Base-by-base conservation (phyloP, 2,329 filamentous ascomycete species). In the Fusarium bulbicola region DNA sequence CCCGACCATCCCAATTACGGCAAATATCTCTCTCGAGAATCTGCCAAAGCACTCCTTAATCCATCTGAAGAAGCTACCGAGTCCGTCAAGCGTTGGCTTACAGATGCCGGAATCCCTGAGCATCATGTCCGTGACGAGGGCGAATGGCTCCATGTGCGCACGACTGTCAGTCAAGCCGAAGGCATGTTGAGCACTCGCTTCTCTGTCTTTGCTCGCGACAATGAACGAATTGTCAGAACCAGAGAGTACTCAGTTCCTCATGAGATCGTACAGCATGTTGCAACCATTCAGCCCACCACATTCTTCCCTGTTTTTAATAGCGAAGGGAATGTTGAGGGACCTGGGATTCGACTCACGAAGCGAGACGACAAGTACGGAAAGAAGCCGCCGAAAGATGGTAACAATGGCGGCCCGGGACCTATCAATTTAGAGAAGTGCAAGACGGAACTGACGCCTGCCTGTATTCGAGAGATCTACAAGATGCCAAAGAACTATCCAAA, bases 211-310 rank as follows among this genome's bases (percentile, higher is more conserved):
- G 37, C 75, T 43, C 75, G 76, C 4, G 65, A 66, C 42, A 82
- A 84, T 61, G 86, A 84, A 68, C 80, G 82, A n/a, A 84, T 85
- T 59, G 79, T 84, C 13, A 79, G 82, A 15, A 80, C 82, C 2
- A 75, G 80, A 9, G 76, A 80, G 30, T 84, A 86, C 69, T 81
- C 81, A 6, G 77, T 86, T 3, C 85, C 85, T 0, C 70, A 60
- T 1, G 72, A 78, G 18, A 76, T 80, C 11, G 73, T 77, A 13
- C 64, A 68, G 9, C 72, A 80, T n/a, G 78, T 81, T 73, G 82
- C 86, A 60, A 78, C 87, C 21, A 84, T 89, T 49, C 85, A 87
- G 30, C 86, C 87, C 0, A 88, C 86, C 2, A 87, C 82, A 65
- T 70, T 78, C 42, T 80, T 80, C 32, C 58, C 72, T 11, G 43